Base-by-base conservation (phyloP, 345 rosid species). In the Aquilaria yunnanensis region DNA sequence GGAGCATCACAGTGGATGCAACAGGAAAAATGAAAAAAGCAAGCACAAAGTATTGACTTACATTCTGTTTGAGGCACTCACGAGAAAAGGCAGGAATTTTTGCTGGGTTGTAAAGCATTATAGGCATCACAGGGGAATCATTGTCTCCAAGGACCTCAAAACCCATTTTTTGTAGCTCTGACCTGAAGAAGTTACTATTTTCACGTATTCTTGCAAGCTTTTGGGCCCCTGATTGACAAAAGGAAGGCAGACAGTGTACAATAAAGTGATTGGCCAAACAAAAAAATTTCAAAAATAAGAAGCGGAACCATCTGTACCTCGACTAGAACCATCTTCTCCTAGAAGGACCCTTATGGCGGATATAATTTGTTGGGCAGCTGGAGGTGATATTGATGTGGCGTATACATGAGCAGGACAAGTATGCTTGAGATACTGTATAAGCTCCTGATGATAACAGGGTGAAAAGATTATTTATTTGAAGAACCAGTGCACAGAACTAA, bases 51-150 rank as follows among this genome's bases (percentile, higher is more conserved):
- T 5, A 37, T 9, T 37, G 47, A 64, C 80, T 75, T 51, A 82
- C 98, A 47, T 93, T 86, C 54, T 83, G 83, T 63, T 78, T 84
- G 49, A 90, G 80, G 67, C 98, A 90, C 76, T 83, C 93, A 56
- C 99, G 79, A 49, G 99, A 94, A 81, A 94, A 94, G 47, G 99
- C 96, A 55, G 97, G 95, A 54, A 88, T 94, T 75, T 94, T 90
- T 12, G 95, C 96, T 16, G 97, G 96, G 75, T 94, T 86, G 78
- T 94, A 94, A 65, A 94, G 88, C 99, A 94, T 94, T 62, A 94
- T 90, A 11, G 99, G 96, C 97, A 94, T 90, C 34, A 94, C 81
- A n/a, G 99, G 97, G 43, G 99, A 94, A 76, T 94, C 99, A 47
- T 83, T 81, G 72, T 94, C 99, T 66, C 99, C 99, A 61, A 94